Base-by-base conservation (phyloP, 2,329 filamentous ascomycete species). In the Elsinoe ampelina region DNA sequence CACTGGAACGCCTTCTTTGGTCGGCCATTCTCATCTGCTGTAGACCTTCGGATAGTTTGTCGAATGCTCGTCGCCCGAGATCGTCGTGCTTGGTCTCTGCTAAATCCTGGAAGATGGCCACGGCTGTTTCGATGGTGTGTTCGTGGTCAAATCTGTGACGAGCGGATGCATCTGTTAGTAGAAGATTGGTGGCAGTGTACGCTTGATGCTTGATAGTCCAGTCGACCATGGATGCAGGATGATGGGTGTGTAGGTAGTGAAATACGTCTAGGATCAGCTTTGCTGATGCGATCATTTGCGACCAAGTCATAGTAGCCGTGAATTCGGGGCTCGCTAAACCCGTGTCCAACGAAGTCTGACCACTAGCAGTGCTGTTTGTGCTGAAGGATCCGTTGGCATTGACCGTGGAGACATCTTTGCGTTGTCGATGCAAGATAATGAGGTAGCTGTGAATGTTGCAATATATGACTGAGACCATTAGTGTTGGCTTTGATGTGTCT, bases 151-250 rank as follows among this genome's bases (percentile, higher is more conserved):
- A 6, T 13, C 20, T 34, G 4, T 38, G 41, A 2, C 38, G 32
- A 35, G 26, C 17, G 5, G 22, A 26, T 22, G 32, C 26, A 30
- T 56, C 54, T 5, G 22, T 26, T 3, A 77, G 65, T 5, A 78
- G 62, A 19, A 78, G 74, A 74, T 77, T 77, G 58, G 70, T 72
- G 8, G 74, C 72, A 57, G 77, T 77, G 67, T 77, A 77, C 2
- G 75, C 74, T 64, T 77, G 73, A 58, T 78, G 76, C 35, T 71
- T 71, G 61, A 76, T 70, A 0, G 69, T 73, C 75, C 75, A 78
- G 60, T 72, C 76, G 36, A 77, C 70, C 34, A 77, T 64, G 1
- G 72, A 72, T 19, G 70, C 70, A 13, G 71, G 74, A 12, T 72
- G 63, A 39, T 73, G 70, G n/a, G 66, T 61, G 30, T 73, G 68